A percentile compares a stretch with the other conserved stretches of the same genome.
Evolutionary conservation across 2,329 filamentous ascomycete species (phyloP).

Genomic region (Aureobasidium namibiae): DNA sequence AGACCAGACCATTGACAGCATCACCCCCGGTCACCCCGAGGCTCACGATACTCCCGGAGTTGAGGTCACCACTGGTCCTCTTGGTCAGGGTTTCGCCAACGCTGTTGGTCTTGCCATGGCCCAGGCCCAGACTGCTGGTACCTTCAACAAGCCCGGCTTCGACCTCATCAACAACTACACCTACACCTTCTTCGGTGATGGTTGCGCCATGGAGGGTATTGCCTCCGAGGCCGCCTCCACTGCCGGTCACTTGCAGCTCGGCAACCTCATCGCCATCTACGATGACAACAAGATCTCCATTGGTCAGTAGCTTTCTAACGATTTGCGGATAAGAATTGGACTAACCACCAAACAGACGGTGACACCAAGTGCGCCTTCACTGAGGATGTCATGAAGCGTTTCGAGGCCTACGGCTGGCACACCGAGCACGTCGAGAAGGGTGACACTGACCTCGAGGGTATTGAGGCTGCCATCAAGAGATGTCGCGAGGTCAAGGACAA

Average conservation of each 20-base stretch:
- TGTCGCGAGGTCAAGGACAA: conserved; percentile 87
- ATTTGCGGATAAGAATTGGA: not conserved
- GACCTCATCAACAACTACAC: conserved; percentile 94
- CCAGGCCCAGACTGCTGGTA: conserved; percentile 80
- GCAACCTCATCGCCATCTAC: conserved; percentile 94
- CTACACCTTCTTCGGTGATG: conserved; percentile 93
- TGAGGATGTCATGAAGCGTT: conserved; percentile 89
- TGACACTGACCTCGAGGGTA: conserved; percentile 77
- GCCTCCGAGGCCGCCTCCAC: conserved; percentile 85
- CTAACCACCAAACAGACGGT: conserved; percentile 53
- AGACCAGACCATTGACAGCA: conserved; percentile 58
- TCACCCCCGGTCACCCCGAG: conserved; percentile 93
- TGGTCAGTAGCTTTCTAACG: conserved; percentile 37
- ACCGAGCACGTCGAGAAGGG: conserved; percentile 75
- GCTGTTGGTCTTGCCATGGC: conserved; percentile 97
- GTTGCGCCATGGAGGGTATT: conserved; percentile 97
- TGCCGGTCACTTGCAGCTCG: conserved; percentile 93
- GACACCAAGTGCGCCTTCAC: conserved; percentile 95
- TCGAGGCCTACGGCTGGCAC: conserved; percentile 97
- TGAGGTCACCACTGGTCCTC: conserved; percentile 95
- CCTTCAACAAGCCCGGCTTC: conserved; percentile 95
- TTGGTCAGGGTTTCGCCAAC: conserved; percentile 95
- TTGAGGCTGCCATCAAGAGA: conserved; percentile 80
- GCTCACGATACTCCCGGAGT: conserved; percentile 92
- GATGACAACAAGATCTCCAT: conserved; percentile 98